Conservation (phyloP, 176 grass and related monocot species). For the Phoenix roebelenii region DNA sequence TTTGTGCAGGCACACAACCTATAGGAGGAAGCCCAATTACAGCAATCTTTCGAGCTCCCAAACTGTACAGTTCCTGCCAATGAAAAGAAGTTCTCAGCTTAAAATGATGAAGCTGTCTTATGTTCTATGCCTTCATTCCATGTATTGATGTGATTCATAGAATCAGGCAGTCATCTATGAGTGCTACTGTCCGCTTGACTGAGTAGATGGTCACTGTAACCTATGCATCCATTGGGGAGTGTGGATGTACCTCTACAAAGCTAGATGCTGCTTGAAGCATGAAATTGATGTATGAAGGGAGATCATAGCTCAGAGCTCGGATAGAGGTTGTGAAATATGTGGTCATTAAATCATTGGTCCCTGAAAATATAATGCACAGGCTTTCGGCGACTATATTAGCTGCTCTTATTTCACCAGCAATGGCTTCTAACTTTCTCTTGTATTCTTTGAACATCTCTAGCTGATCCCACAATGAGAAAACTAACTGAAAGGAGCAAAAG, state of each 20-base stretch:
- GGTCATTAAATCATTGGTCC: slow-evolving; percentile 32
- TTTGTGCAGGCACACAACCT: slow-evolving; percentile 6
- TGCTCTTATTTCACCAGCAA: slow-evolving; percentile 15
- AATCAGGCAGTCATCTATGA: too few species aligned
- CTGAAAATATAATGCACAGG: slow-evolving; percentile 25
- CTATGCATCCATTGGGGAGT: neutral
- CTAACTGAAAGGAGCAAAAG: slow-evolving; percentile 19
- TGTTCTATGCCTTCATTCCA: too few species aligned
- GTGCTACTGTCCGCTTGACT: neutral
- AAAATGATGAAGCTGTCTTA: too few species aligned
- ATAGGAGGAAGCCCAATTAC: slow-evolving; percentile 2
- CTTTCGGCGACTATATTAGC: slow-evolving; percentile 23
- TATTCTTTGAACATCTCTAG: slow-evolving; percentile 41
- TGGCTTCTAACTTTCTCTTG: slow-evolving; percentile 23
- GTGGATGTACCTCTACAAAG: slow-evolving; percentile 25
- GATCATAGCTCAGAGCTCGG: slow-evolving; percentile 24
- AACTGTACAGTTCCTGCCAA: slow-evolving; percentile 12
- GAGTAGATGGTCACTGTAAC: neutral
- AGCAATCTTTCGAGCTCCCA: slow-evolving; percentile 6
- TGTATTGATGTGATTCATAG: too few species aligned
- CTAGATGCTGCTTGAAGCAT: slow-evolving; percentile 11
- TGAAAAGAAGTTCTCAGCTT: neutral
- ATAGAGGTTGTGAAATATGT: slow-evolving; percentile 24
- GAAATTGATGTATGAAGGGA: slow-evolving; percentile 32
- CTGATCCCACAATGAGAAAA: slow-evolving; percentile 37